Base-by-base conservation (phyloP, 2,329 filamentous ascomycete species). In the Aspergillus sp. region DNA sequence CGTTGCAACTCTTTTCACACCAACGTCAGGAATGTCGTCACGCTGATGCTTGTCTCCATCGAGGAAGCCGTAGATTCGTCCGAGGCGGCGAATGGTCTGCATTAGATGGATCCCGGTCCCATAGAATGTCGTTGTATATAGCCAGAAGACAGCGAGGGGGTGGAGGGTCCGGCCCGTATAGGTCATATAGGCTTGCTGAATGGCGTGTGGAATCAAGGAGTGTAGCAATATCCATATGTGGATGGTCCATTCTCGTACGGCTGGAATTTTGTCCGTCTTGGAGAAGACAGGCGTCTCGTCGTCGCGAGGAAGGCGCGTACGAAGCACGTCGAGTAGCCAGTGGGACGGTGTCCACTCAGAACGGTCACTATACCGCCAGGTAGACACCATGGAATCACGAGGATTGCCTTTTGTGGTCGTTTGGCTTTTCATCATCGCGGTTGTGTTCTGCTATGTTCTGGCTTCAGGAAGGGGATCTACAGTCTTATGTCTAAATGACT, bases 1-100 rank as follows among this genome's bases (percentile, higher is more conserved):
- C 11, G 38, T 41, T 5, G 38, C 17, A 21, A 49, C 41, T 21
- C 21, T 42, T 10, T 36, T 20, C 38, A 32, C 47, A 17, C 21
- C 47, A 6, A 41, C 41, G 38, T 49, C 32, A 3, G 47, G 47
- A 9, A 49, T 49, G 23, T 31, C 47, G 5, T 49, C 47, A 21
- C 47, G 47, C 7, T 49, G 9, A n/a, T 25, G 21, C 19, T 42
- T 41, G 36, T 49, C 47, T 25, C 47, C 47, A 41, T 49, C 47
- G 4, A 49, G 5, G 47, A 40, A 49, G 16, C 47, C 47, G 25
- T 49, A 43, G 14, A 42, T 19, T 4, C 41, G 29, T 0, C 21
- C 29, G 4, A 49, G 21, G 10, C 47, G 47, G n/a, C 47, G 47
- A 21, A 49, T 40, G 20, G 29, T 25, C 16, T 41, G 47, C 7